Conservation (phyloP, 345 rosid genomes). For the Eutrema japonicum region DNA sequence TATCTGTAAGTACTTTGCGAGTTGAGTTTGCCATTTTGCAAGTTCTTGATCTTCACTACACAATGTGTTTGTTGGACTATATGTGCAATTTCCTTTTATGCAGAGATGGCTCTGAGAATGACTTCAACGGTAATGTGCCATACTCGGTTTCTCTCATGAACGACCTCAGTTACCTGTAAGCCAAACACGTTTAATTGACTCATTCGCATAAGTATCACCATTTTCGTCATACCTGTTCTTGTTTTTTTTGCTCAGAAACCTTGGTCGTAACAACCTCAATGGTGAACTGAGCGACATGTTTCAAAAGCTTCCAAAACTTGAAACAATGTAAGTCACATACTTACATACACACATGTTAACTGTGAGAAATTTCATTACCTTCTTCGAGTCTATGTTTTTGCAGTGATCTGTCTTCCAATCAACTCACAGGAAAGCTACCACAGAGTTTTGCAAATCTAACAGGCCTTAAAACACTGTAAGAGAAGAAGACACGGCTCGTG, state of each 20-base stretch:
- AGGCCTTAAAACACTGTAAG: conserved; percentile 69
- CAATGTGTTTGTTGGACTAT: background rate
- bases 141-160: conserved; percentile 87
- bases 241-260: conserved; percentile 54
- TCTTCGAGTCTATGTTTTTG: conserved; percentile 32
- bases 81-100: conserved; percentile 26
- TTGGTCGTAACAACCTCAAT: conserved; percentile 69
- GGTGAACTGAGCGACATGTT: conserved; percentile 91
- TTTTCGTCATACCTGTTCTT: background rate
- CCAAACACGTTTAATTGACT: conserved; percentile 7
- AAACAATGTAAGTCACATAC: conserved; percentile 59
- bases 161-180: conserved; percentile 71
- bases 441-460: conserved; percentile 65
- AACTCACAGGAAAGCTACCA: conserved; percentile 74
- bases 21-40: background rate
- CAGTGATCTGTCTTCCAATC: conserved; percentile 87
- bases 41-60: conserved; percentile 12
- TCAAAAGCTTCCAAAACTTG: conserved; percentile 69
- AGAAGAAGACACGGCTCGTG: conserved; percentile 8
- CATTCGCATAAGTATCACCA: conserved; percentile 1
- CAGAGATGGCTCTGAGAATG: conserved; percentile 87
- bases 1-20: conserved; percentile 56
- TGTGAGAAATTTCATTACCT: background rate
- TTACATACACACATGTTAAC: background rate
- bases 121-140: conserved; percentile 78